Conservation (phyloP, 2,329 filamentous ascomycete genomes). For the Botrytis deweyae region DNA sequence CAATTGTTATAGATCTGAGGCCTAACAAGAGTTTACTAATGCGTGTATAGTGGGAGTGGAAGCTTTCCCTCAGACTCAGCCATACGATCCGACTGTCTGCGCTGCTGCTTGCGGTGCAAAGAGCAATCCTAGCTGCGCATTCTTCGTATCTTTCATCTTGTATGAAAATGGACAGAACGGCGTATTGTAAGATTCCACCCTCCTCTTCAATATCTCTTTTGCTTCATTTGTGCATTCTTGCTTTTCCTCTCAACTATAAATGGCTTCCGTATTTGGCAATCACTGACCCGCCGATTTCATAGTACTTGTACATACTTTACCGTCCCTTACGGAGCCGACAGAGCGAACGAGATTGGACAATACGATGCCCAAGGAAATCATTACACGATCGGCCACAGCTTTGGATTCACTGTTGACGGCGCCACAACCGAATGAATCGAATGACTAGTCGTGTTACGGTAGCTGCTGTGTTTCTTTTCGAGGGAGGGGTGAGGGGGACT, state of each 20-base stretch:
- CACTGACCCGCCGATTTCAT: neutral
- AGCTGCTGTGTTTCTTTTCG: no score
- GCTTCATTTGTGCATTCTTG: neutral
- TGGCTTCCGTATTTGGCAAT: neutral
- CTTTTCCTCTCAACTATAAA: neutral
- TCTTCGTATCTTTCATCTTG: constrained; percentile 44
- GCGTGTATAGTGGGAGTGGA: constrained; percentile 30
- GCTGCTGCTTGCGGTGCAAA: constrained; percentile 33
- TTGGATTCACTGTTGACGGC: constrained; percentile 22
- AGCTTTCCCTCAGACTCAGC: constrained; percentile 35
- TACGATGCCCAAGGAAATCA: constrained; percentile 26
- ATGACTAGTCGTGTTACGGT: neutral
- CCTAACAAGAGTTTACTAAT: neutral
- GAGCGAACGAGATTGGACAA: constrained; percentile 28
- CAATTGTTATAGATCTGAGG: neutral
- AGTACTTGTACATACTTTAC: constrained; percentile 43
- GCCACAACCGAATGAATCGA: neutral
- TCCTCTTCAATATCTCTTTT: neutral
- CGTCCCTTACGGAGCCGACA: constrained; percentile 33
- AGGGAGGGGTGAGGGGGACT: neutral
- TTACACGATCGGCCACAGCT: constrained; percentile 31
- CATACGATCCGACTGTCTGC: constrained; percentile 39
- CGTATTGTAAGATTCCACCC: constrained; percentile 32
- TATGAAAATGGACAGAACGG: constrained; percentile 41
- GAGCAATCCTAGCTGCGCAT: constrained; percentile 33